Evolutionary conservation across 306 rosid species (phyloP), one percentile per base, ranked within the genome.

Genomic region (Neltuma alba): DNA sequence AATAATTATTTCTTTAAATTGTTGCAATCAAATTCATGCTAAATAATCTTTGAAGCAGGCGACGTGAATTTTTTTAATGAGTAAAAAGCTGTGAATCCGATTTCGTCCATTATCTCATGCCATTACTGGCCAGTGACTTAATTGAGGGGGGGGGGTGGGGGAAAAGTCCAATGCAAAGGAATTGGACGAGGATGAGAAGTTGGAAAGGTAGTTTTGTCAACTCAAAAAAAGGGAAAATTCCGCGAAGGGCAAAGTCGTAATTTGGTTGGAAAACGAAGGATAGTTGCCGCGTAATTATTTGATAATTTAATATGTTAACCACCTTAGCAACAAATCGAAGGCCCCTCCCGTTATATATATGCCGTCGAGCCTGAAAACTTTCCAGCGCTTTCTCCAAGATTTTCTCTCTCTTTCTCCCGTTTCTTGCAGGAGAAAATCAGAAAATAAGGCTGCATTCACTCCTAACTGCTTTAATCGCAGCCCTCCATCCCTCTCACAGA

Each of bases 281-380:
- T 67, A 14, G 76, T 87, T 84, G 79, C 90, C 86, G 90, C 90
- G 84, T 84, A 81, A 72, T 74, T 45, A 9, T 52, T 45, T 31
- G 0, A 3, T 40, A 36, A 41, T 41, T 41, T 74, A 44, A 20
- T 61, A 50, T 27, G 44, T 52, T 62, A 12, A 64, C 42, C 77
- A 47, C 2, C 8, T 1, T 1, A 1, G 34, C 64, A 60, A 30
- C 3, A 57, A 54, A 61, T 11, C 38, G 3, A 20, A 6, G 45
- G 2, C 45, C 1, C 45, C 31, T 21, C 36, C 42, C 2, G 41
- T 70, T 81, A 72, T 85, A 74, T 76, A 84, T 54, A 68, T 57
- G 60, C 80, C 83, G 70, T 74, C 74, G 76, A 31, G 50, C 58
- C 37, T 31, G 12, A 18, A 48, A 40, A 21, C 11, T 73, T 42